Conservation (phyloP, 345 rosid species). For the Citrus hindsii region DNA sequence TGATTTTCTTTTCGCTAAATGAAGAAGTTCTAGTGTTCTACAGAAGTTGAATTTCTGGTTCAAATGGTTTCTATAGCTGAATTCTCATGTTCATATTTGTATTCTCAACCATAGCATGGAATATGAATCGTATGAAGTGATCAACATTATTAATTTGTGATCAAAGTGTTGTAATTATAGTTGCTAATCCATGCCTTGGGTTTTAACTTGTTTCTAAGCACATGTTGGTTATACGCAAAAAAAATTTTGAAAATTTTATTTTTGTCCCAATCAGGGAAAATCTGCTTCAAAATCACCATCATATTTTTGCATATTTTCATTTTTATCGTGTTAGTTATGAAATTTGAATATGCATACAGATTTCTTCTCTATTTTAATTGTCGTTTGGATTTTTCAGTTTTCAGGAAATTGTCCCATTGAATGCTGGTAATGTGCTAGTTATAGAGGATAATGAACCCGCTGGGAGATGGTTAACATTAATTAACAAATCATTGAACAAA, state of each 20-base stretch:
- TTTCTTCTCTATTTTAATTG: background rate
- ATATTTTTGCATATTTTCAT: background rate
- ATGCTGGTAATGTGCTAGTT: slow-evolving; percentile 94
- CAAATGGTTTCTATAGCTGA: background rate
- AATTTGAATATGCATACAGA: background rate
- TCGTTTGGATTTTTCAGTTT: slow-evolving; percentile 40
- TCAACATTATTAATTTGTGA: background rate
- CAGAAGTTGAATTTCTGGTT: background rate
- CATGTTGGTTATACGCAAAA: background rate
- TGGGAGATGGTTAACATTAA: slow-evolving; percentile 75
- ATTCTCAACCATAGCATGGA: background rate
- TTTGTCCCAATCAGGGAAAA: background rate
- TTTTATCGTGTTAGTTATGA: background rate
- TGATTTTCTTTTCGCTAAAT: background rate
- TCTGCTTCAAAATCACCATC: background rate
- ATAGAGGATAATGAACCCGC: slow-evolving; percentile 95
- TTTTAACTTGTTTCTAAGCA: background rate
- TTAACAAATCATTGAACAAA: slow-evolving; percentile 76
- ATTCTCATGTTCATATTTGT: background rate
- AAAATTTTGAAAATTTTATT: background rate
- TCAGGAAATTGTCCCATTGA: slow-evolving; percentile 97
- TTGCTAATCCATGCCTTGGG: background rate
- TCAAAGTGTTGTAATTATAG: background rate
- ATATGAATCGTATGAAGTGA: background rate
- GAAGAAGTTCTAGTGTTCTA: background rate